A percentile compares a stretch with the other conserved stretches of the same genome.
Evolutionary conservation across 169 alveolate species (phyloP).

Genomic region (Besnoitia besnoiti): DNA sequence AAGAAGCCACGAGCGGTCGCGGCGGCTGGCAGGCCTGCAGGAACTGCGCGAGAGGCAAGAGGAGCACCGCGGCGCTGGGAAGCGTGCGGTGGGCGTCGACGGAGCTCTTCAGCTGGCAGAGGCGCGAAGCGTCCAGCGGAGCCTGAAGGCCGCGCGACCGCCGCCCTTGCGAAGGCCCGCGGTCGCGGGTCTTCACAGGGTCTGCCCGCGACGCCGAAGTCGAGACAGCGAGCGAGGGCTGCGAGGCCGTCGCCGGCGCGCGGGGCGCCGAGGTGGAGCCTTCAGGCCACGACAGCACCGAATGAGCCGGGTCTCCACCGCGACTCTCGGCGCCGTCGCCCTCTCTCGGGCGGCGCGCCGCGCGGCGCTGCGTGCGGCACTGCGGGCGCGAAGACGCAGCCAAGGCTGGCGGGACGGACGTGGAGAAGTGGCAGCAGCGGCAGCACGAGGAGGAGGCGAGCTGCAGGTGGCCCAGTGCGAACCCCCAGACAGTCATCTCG

Average conservation of each 20-base stretch:
- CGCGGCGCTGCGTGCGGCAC: not conserved
- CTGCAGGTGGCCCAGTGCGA: conserved; percentile 52
- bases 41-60: not conserved
- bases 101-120: not conserved
- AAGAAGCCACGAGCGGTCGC: not conserved
- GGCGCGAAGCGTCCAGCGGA: too few relatives aligned
- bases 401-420: not conserved
- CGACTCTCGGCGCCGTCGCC: too few relatives aligned
- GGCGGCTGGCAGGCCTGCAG: conserved; percentile 21
- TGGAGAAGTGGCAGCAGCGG: conserved; percentile 57
- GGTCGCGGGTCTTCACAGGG: too few relatives aligned
- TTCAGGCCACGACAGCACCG: not conserved
- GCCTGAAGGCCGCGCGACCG: too few relatives aligned
- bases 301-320: too few relatives aligned
- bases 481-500: conserved; percentile 50
- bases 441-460: conserved; percentile 59
- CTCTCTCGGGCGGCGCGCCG: too few relatives aligned
- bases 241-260: not conserved
- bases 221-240: too few relatives aligned
- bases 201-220: too few relatives aligned
- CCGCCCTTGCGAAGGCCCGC: too few relatives aligned
- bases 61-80: conserved; percentile 8
- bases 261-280: too few relatives aligned
- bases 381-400: not conserved
- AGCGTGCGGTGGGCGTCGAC: not conserved